A percentile compares a stretch with the other conserved stretches of the same genome.
phyloP scores from a whole-genome alignment of 108 stramenopile species.

The Skeletonema tropicum region DNA sequence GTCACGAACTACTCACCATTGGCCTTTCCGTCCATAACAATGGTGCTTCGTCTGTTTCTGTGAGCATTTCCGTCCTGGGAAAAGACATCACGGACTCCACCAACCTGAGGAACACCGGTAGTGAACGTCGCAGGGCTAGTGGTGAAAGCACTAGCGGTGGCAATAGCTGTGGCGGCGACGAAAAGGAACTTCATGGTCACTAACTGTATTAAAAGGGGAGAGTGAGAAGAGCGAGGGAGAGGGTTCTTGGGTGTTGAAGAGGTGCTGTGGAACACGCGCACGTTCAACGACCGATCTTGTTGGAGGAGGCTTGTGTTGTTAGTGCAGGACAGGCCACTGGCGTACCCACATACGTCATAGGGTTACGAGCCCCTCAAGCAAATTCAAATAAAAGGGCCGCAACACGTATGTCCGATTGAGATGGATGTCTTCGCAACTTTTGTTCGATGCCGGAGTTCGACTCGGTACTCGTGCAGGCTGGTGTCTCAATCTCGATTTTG shows the following conservation, averaged over 20 bases:
- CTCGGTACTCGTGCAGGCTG: too few relatives aligned
- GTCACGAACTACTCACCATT: constrained; percentile 61
- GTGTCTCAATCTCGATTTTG: too few relatives aligned
- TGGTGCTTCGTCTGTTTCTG: constrained; percentile 73
- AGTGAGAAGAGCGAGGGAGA: not conserved
- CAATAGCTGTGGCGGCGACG: constrained; percentile 63
- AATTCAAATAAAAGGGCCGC: too few relatives aligned
- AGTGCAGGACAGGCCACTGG: not conserved
- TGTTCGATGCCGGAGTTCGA: too few relatives aligned
- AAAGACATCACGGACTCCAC: constrained; percentile 53
- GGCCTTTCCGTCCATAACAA: constrained; percentile 92
- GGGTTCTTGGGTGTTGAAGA: constrained; percentile 1
- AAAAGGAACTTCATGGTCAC: constrained; percentile 74
- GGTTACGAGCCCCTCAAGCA: too few relatives aligned
- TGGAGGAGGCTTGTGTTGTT: not conserved
- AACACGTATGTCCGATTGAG: too few relatives aligned
- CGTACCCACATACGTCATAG: not conserved
- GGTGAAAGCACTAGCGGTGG: constrained; percentile 58
- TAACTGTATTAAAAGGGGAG: not conserved
- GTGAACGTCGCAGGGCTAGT: constrained; percentile 61
- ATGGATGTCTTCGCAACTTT: too few relatives aligned
- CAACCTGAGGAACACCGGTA: constrained; percentile 43
- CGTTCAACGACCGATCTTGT: not conserved
- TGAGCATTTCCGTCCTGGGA: constrained; percentile 55
- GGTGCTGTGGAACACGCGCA: not conserved